Conservation (phyloP, 23 red algal genomes). For the Gracilaria vermiculophylla region DNA sequence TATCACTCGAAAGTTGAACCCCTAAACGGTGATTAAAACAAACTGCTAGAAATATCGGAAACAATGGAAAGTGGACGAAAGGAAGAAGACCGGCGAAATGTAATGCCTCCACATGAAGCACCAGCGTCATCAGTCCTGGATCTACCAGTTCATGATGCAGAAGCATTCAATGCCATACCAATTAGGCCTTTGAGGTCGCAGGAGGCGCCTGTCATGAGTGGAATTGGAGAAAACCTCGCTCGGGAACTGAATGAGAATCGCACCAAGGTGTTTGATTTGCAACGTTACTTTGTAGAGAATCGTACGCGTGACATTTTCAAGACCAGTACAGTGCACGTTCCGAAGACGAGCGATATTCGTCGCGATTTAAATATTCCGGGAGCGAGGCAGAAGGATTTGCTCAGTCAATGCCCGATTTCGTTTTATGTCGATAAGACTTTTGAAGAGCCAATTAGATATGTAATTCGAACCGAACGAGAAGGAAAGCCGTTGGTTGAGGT, state of each 20-base stretch:
- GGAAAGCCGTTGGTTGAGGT: conserved; percentile 14
- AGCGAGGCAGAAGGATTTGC: not conserved
- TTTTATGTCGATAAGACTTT: conserved; percentile 28
- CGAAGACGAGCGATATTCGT: not conserved
- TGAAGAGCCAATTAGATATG: conserved; percentile 11
- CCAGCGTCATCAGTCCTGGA: not conserved
- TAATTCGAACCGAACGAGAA: conserved; percentile 18
- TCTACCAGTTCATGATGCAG: not conserved
- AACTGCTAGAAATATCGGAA: too few relatives aligned
- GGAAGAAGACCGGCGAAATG: not conserved
- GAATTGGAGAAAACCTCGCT: not conserved
- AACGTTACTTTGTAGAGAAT: conserved; percentile 41
- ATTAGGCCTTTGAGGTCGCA: not conserved
- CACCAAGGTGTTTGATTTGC: not conserved
- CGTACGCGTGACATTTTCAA: conserved; percentile 42
- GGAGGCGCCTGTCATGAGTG: not conserved
- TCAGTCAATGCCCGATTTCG: conserved; percentile 9
- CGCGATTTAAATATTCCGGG: not conserved
- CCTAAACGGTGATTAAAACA: too few relatives aligned
- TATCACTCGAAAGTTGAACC: too few relatives aligned
- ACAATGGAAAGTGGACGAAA: not conserved
- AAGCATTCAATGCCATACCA: not conserved
- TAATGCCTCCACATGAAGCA: not conserved
- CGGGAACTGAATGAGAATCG: not conserved
- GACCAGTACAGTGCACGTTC: conserved; percentile 24